Conservation (phyloP, 306 rosid genomes). For the Psophocarpus tetragonolobus region DNA sequence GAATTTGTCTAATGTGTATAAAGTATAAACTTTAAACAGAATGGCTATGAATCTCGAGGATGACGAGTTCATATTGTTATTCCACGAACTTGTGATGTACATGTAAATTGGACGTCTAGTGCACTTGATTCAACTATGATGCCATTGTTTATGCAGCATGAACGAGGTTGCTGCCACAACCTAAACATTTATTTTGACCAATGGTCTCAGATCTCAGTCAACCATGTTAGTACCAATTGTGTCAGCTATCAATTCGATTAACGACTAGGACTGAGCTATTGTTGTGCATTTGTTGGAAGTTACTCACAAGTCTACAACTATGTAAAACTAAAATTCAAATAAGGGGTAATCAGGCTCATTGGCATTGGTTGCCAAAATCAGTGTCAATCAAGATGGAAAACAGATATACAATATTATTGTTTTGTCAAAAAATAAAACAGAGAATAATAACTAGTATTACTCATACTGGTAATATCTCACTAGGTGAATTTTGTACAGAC, state of each 20-base stretch:
- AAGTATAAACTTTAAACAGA: no score
- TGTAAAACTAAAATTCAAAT: background rate
- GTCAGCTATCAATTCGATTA: background rate
- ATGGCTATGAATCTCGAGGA: background rate
- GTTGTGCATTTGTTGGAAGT: background rate
- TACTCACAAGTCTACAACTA: background rate
- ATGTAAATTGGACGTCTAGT: background rate
- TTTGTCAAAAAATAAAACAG: background rate
- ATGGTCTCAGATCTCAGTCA: background rate
- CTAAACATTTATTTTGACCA: background rate
- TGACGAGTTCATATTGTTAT: background rate
- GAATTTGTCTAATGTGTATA: background rate
- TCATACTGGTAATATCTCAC: background rate
- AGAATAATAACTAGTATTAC: background rate
- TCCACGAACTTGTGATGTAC: background rate
- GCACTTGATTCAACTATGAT: background rate
- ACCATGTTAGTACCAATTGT: background rate
- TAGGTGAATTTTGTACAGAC: slow-evolving; percentile 25
- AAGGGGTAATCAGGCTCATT: background rate
- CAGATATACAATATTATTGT: background rate
- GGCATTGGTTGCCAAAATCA: background rate
- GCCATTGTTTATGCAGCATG: background rate
- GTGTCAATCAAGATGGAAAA: background rate
- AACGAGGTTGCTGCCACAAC: background rate
- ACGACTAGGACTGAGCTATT: background rate